Evolutionary conservation across 495 filamentous ascomycete species (phyloP), one percentile per base, ranked within the genome.

Genomic region (Penicillium antarcticum): DNA sequence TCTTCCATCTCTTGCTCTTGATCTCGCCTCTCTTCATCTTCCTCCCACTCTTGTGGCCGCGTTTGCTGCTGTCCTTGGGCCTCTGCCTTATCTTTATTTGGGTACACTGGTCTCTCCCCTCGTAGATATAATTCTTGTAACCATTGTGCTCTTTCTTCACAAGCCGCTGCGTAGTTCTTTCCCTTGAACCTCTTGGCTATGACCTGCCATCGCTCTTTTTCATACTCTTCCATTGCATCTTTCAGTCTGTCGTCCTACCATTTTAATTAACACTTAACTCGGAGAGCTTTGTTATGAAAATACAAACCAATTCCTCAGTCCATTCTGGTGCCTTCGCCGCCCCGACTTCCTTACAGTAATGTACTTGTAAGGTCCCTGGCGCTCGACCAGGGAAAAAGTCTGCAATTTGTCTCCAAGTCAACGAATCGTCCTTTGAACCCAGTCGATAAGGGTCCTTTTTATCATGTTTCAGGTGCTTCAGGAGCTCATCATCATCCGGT

Each of bases 331-430:
- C 89, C 73, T 95, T 95, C 8, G 88, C 88, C 70, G 88, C 88
- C 69, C 94, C 95, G 52, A 95, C 73, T 68, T 94, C 95, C 23
- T 90, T 95, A 62, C 91, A 96, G 66, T 96, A 96, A 11, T 91
- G 84, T 53, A 96, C 91, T 63, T 96, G 91, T 47, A 96, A 72
- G 31, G 91, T 95, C 34, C 89, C 90, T 26, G 86, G 91, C 36
- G 88, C 89, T 42, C 91, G 76, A 10, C 91, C 91, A 7, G 91
- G 91, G 58, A 96, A 95, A 70, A 92, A 95, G 60, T 95, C 90
- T 47, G 88, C 87, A 57, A 96, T 95, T 76, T 96, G 91, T 64
- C 94, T 95, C 91, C 91, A 96, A 8, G 91, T 82, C 34, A 96
- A 72, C 42, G 92, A 72, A 42, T 82, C 80, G 67, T 96, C 91